A percentile compares a stretch with the other conserved stretches of the same genome.
Conservation (phyloP, 768 basidiomycete genomes). For the Lentinula guzmanii region DNA sequence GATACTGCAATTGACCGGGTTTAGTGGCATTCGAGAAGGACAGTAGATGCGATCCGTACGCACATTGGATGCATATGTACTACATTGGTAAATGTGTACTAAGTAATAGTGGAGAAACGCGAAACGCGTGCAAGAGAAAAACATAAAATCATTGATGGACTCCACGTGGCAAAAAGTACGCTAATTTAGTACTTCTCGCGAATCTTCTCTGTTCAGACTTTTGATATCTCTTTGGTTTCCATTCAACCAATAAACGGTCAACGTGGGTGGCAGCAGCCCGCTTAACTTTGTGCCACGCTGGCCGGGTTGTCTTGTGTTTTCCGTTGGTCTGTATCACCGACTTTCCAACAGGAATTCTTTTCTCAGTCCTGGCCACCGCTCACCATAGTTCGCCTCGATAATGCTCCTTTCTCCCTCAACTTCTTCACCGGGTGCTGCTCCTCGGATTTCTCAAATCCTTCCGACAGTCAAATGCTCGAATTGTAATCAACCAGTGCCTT, state of each 20-base stretch:
- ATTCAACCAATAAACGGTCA: neutral
- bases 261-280: neutral
- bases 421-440: neutral
- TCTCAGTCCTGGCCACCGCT: neutral
- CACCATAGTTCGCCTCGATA: neutral
- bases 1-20: neutral
- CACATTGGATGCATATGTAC: no score
- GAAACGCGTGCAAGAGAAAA: neutral
- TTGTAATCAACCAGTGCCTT: slow-evolving; percentile 64
- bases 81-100: no score
- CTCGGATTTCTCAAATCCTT: slow-evolving; percentile 58
- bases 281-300: neutral
- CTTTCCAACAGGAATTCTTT: neutral
- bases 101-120: neutral
- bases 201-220: neutral
- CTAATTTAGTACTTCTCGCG: neutral
- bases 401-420: neutral
- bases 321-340: neutral
- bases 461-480: slow-evolving; percentile 84
- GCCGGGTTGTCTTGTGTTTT: neutral
- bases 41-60: neutral
- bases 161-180: neutral
- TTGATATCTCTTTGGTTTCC: neutral
- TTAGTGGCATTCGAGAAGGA: neutral
- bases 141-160: neutral